A percentile compares a stretch with the other conserved stretches of the same genome.
Evolutionary conservation across 2,329 filamentous ascomycete genomes (phyloP).

Genomic region (Fusarium nurragi): DNA sequence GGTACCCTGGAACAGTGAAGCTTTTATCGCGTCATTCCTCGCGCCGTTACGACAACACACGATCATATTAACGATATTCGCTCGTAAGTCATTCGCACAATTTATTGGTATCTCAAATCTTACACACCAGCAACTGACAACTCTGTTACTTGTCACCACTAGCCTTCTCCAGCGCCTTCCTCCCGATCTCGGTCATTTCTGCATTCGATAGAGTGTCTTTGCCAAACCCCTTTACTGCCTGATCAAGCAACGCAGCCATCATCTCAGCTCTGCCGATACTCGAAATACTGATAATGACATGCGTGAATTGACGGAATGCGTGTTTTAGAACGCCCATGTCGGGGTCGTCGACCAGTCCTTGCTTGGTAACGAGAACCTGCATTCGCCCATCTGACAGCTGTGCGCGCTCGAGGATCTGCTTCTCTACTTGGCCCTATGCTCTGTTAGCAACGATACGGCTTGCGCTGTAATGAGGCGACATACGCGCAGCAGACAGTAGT

Average conservation of each 20-base stretch:
- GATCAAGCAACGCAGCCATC: constrained; percentile 55
- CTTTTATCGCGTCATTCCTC: too few species aligned
- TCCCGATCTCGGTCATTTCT: constrained; percentile 54
- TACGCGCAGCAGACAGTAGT: constrained; percentile 61
- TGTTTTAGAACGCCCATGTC: constrained; percentile 10
- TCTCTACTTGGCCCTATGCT: constrained; percentile 58
- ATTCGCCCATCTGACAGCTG: constrained; percentile 50
- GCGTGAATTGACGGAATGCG: constrained; percentile 11
- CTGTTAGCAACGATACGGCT: not conserved
- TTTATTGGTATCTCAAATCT: not conserved
- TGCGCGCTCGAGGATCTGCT: constrained; percentile 53
- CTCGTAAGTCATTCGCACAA: too few species aligned
- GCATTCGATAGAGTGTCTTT: constrained; percentile 56
- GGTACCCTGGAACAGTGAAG: too few species aligned
- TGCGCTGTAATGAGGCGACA: constrained; percentile 9
- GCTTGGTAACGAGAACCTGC: constrained; percentile 53
- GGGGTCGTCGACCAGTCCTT: constrained; percentile 52
- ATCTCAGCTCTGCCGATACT: constrained; percentile 51
- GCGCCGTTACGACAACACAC: too few species aligned
- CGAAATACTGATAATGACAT: constrained; percentile 44
- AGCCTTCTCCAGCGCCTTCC: not conserved
- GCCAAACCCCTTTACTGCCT: constrained; percentile 56
- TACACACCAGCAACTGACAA: not conserved
- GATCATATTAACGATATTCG: too few species aligned
- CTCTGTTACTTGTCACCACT: not conserved